Evolutionary conservation across 179 eudicot genomes (phyloP), one percentile per base, ranked within the genome.

Genomic region (Amaranthus tricolor): DNA sequence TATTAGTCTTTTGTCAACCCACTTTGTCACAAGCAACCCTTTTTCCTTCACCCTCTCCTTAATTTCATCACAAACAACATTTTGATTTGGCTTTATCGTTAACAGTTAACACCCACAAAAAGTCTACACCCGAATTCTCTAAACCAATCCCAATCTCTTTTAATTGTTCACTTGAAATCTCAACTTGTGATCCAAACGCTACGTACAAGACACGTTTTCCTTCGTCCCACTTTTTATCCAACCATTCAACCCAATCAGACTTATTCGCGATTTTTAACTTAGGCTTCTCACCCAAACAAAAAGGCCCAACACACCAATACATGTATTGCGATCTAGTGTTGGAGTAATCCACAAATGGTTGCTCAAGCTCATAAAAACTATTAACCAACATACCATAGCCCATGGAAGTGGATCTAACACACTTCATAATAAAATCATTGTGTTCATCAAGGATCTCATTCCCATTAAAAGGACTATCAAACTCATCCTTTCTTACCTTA

Each of bases 131-230:
- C 1, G 91, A 82, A 47, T 76, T 59, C 64, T 84, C 89, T 72
- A 89, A 73, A 7, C 89, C 91, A 3, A 54, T 51, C 5, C 76
- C 59, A 2, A 89, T 84, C 40, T 83, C 94, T 2, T 64, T 63
- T 19, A 86, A 7, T 55, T 89, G 94, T 3, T 78, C 72, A 2
- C 43, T 17, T 0, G 89, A 80, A 45, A 85, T 48, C 65, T 82
- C 82, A 3, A 84, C 91, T 70, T 89, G 94, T 14, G 91, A 63
- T 5, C 94, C 94, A 16, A 89, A 88, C 1, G 91, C 91, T 0
- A 89, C 77, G 51, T 89, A 89, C 19, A 89, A 61, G 15, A 86
- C 87, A 0, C 67, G 58, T 10, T 56, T 54, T 13, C 76, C 79
- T 52, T 75, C 50, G 0, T 45, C 77, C 56, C 47, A 70, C 73